Evolutionary conservation across 352 stramenopile genomes (phyloP).

Genomic region (Globisporangium mamillatum): DNA sequence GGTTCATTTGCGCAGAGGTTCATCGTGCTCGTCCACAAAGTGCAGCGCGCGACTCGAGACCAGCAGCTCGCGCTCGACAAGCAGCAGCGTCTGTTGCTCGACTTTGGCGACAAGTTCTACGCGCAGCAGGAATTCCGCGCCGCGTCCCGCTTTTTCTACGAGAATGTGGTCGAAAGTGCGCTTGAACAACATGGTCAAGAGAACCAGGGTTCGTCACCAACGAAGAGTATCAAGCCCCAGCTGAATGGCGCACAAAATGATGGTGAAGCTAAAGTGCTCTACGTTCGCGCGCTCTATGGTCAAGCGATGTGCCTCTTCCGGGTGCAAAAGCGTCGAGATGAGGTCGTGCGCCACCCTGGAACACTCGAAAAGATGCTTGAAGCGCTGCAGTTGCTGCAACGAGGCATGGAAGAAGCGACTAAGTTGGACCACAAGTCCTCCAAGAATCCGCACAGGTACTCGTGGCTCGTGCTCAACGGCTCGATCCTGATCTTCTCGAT

Average conservation of each 20-base stretch:
- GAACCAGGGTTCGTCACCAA: not conserved
- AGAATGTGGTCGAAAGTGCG: slow-evolving; percentile 22
- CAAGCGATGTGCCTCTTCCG: slow-evolving; percentile 43
- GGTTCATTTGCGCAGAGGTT: slow-evolving; percentile 42
- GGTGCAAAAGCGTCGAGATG: slow-evolving; percentile 30
- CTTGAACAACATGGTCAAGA: not conserved
- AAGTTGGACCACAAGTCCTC: slow-evolving; percentile 28
- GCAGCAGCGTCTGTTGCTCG: slow-evolving; percentile 42
- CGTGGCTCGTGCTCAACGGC: slow-evolving; percentile 70
- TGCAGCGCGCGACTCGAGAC: slow-evolving; percentile 28
- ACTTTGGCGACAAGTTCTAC: slow-evolving; percentile 51
- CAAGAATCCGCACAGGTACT: slow-evolving; percentile 22
- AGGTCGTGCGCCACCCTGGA: slow-evolving; percentile 38
- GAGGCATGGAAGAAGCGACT: slow-evolving; percentile 42
- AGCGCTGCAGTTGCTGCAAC: slow-evolving; percentile 32
- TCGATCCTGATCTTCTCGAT: slow-evolving; percentile 58
- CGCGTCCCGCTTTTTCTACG: slow-evolving; percentile 52
- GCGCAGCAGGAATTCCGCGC: slow-evolving; percentile 41
- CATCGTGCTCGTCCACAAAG: slow-evolving; percentile 25
- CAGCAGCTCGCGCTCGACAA: slow-evolving; percentile 34
- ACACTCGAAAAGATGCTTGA: slow-evolving; percentile 49
- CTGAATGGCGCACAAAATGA: not conserved
- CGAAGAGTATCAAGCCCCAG: not conserved
- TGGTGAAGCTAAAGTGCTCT: slow-evolving; percentile 4
- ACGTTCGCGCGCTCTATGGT: slow-evolving; percentile 44